A percentile compares a stretch with the other conserved stretches of the same genome.
These are phyloP conservation scores for Coemansia sp. DNA, from an alignment of 192 early-diverging fungal genomes.

Conservation along the genomic window DNA sequence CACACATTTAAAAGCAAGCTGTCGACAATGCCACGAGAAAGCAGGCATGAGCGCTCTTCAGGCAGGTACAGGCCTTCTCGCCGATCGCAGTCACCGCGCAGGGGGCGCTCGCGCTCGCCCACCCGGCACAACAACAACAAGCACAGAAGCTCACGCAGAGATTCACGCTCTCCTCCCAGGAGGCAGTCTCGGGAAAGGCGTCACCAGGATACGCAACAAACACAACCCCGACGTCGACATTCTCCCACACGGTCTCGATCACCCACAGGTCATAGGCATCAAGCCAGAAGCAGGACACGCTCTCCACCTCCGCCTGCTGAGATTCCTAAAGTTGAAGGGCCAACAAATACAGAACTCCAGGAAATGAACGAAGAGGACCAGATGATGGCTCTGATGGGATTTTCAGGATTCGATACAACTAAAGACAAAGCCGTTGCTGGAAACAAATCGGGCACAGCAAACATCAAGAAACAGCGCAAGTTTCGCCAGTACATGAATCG, in stretches of 20 bases:
- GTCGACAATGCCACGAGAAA: conserved; percentile 24
- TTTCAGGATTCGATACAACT: conserved; percentile 84
- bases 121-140: conserved; percentile 16
- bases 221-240: not conserved
- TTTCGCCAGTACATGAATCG: conserved; percentile 96
- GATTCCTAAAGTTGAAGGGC: not conserved
- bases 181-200: conserved; percentile 22
- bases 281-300: conserved; percentile 8
- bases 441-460: conserved; percentile 68
- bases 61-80: conserved; percentile 8
- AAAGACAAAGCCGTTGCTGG: conserved; percentile 77
- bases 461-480: conserved; percentile 81
- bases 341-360: conserved; percentile 5
- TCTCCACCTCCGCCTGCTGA: conserved; percentile 10
- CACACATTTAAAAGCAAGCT: not conserved
- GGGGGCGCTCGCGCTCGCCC: conserved; percentile 33
- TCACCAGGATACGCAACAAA: conserved; percentile 5
- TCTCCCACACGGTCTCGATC: conserved; percentile 21
- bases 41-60: conserved; percentile 23
- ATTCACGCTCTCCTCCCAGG: conserved; percentile 10
- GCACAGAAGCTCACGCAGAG: conserved; percentile 1
- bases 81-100: conserved; percentile 19
- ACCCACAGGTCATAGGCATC: not conserved
- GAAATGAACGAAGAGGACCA: conserved; percentile 61
- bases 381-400: conserved; percentile 87